Evolutionary conservation across 192 early-diverging fungal genomes (phyloP), one percentile per base, ranked within the genome.

Genomic region (Obelidium mucronatum): DNA sequence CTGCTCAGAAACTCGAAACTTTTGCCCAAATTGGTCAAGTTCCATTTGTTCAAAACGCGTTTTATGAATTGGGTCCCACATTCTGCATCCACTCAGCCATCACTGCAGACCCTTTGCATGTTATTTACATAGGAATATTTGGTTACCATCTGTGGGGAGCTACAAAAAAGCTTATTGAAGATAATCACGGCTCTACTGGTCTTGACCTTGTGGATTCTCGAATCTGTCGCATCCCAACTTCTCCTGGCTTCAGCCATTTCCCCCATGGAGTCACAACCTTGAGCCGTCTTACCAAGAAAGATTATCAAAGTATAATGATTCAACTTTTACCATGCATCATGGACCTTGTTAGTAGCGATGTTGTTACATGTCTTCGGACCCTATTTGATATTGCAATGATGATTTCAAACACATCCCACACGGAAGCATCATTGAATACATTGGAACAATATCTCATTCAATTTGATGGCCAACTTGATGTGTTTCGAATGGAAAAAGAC

Each of bases 321-420:
- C 8, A 24, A 30, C 19, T 64, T 22, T 31, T 64, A 6, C 62
- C 62, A 5, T 64, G 62, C 24, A 64, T 64, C 36, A 6, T 22
- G 15, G 62, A 64, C 36, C 35, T 64, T 28, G 62, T 64, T 34
- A 15, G 4, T 3, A 6, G 4, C 5, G 55, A 58, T 6, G 5
- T 5, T 28, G 55, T 58, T 58, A 3, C 26, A 6, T 58, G 55
- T 58, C 5, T 64, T 34, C 34, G 62, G 13, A 36, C 35, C 6
- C 36, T 64, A 6, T 35, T 64, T 36, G 62, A 64, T 31, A 64
- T 64, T 64, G 62, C 35, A 3, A 64, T 64, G 28, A 35, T 36
- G 19, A 28, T 64, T 36, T 3, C 62, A 35, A 4, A 15, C 4
- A 28, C 31, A 34, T 64, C 6, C 17, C 62, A 64, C 37, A 40